Evolutionary conservation across 108 stramenopile genomes (phyloP).

Genomic region (Cyclotella kingstonii): DNA sequence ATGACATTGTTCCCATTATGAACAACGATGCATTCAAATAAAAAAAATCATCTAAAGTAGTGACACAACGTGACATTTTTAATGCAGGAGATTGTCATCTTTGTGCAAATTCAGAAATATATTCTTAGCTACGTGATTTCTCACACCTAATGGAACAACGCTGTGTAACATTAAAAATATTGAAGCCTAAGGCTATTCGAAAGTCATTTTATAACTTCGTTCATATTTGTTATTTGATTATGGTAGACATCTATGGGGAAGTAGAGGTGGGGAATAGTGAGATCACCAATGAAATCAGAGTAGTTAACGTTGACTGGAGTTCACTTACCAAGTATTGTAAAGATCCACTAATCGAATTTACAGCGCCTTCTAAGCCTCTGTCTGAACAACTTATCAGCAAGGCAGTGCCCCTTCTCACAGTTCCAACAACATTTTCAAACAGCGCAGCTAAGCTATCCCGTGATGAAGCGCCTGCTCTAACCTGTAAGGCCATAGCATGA

Average conservation of each 20-base stretch:
- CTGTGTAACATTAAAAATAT: too few relatives aligned
- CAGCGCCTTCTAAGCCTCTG: slow-evolving; percentile 54
- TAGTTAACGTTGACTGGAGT: background rate
- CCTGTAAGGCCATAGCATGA: slow-evolving; percentile 55
- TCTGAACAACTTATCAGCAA: slow-evolving; percentile 57
- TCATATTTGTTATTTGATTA: background rate
- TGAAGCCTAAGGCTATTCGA: background rate
- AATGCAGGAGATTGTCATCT: too few relatives aligned
- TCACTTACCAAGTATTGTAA: slow-evolving; percentile 46
- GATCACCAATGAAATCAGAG: too few relatives aligned
- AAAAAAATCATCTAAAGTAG: background rate
- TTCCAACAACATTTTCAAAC: slow-evolving; percentile 71
- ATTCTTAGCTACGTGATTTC: too few relatives aligned
- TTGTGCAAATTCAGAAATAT: too few relatives aligned
- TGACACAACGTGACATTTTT: background rate
- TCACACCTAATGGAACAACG: too few relatives aligned
- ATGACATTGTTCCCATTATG: slow-evolving; percentile 59
- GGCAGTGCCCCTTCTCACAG: slow-evolving; percentile 39
- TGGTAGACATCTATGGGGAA: background rate
- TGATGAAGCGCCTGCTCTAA: slow-evolving; percentile 56
- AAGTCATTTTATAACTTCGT: background rate
- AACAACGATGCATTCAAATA: slow-evolving; percentile 15
- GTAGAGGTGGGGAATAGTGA: too few relatives aligned
- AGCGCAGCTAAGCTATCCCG: slow-evolving; percentile 52
- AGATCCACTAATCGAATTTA: slow-evolving; percentile 47